A percentile compares a stretch with the other conserved stretches of the same genome.
These are phyloP conservation scores for Arthroderma sp. DNA, from an alignment of 2,329 filamentous ascomycete genomes.

Conservation along the genomic window DNA sequence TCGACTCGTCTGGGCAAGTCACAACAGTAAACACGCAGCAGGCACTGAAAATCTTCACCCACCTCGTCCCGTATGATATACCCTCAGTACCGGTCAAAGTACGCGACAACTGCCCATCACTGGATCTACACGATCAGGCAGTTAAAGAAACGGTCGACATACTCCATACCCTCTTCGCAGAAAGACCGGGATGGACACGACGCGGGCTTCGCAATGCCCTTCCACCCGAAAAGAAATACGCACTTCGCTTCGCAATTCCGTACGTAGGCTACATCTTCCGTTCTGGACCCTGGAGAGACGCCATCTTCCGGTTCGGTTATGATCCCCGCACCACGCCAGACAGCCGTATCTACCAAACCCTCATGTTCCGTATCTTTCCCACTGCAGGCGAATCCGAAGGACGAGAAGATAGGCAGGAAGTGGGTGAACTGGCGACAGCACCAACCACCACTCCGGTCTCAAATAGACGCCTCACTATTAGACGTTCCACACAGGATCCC, in stretches of 20 bases:
- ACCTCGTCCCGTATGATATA: slow-evolving; percentile 48
- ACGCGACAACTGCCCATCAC: slow-evolving; percentile 42
- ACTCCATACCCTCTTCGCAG: slow-evolving; percentile 52
- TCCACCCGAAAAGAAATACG: slow-evolving; percentile 40
- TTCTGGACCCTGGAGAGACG: slow-evolving; percentile 82
- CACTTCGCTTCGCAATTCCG: slow-evolving; percentile 61
- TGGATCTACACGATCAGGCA: slow-evolving; percentile 39
- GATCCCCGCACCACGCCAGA: slow-evolving; percentile 68
- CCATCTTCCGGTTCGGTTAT: slow-evolving; percentile 69
- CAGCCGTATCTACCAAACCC: slow-evolving; percentile 73
- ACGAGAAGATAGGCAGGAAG: slow-evolving; percentile 11
- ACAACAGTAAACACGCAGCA: slow-evolving; percentile 44
- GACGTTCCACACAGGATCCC: slow-evolving; percentile 7
- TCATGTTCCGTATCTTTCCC: slow-evolving; percentile 62
- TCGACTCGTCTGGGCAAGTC: slow-evolving; percentile 47
- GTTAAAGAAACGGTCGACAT: slow-evolving; percentile 52
- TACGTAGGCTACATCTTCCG: slow-evolving; percentile 88
- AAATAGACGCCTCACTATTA: slow-evolving; percentile 18
- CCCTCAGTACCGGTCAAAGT: slow-evolving; percentile 48
- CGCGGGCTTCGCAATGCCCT: slow-evolving; percentile 67
- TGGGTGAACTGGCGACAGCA: background rate
- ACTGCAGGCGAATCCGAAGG: slow-evolving; percentile 18
- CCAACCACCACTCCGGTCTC: slow-evolving; percentile 9
- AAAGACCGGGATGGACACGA: slow-evolving; percentile 76
- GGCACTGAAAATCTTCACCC: slow-evolving; percentile 46